phyloP scores from a whole-genome alignment of 2,329 filamentous ascomycete genomes.

The Trichoderma harzianum region DNA sequence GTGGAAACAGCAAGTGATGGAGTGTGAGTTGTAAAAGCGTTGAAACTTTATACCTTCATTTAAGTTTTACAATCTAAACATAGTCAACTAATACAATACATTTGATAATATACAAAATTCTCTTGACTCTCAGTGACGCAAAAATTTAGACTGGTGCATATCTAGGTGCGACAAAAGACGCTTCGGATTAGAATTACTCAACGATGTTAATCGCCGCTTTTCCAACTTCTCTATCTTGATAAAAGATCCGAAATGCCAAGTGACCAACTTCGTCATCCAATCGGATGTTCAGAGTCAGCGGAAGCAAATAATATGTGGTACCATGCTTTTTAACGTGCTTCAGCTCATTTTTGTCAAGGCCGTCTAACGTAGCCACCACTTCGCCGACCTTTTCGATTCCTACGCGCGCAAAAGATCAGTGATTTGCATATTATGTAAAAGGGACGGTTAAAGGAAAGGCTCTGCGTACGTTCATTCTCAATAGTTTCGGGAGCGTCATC shows the following conservation, averaged over 20 bases:
- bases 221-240: background rate
- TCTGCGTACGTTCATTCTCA: background rate
- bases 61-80: background rate
- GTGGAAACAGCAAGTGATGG: background rate
- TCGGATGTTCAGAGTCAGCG: background rate
- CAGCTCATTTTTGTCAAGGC: background rate
- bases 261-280: background rate
- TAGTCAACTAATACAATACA: background rate
- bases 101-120: background rate
- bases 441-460: rapidly evolving
- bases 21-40: background rate
- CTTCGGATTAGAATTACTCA: background rate
- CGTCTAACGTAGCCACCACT: background rate
- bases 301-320: background rate
- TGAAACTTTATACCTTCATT: background rate
- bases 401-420: background rate
- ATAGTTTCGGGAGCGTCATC: background rate
- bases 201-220: conserved; percentile 3
- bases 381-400: background rate
- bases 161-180: background rate
- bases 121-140: background rate
- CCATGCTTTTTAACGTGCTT: background rate
- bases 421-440: background rate
- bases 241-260: background rate
- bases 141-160: background rate